Base-by-base conservation (phyloP, 495 filamentous ascomycete genomes). In the Hypomontagnella monticulosa region DNA sequence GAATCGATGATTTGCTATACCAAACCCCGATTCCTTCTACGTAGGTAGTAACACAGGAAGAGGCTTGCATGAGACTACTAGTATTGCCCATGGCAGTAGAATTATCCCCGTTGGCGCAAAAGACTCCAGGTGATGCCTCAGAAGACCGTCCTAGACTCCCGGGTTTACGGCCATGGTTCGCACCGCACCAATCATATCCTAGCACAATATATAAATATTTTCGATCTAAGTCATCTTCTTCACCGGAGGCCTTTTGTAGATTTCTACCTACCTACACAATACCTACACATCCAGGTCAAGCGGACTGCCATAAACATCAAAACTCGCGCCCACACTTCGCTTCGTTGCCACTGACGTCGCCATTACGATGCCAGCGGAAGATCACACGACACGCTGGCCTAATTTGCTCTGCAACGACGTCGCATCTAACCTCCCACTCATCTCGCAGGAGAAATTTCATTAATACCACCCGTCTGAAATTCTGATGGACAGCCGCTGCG, bases 61-160 rank as follows among this genome's bases (percentile, higher is more conserved):
- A 43, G 64, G 40, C 59, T 41, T 62, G 64, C 64, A 67, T 67
- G 49, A 67, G 57, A 53, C 64, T 67, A 40, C 20, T 32, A 52
- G 20, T 58, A 50, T 18, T 53, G 38, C 8, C 8, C 38, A 43
- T 38, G 53, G 57, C 16, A 37, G 54, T 53, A 48, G 19, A 46
- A 62, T 54, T 57, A 61, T 47, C 11, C 46, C 57, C 53, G 51
- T 40, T 20, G 23, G 34, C 30, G 27, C 37, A 59, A 49, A 16
- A 16, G 48, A 38, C 54, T 30, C n/a, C 4, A 15, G 37, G 30
- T 16, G 3, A 10, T 33, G 14, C 46, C 32, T 36, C 14, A 34
- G 20, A 10, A 42, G 12, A 8, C 16, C 30, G 20, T 34, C 34
- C 36, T 65, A 11, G 20, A 20, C 38, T 49, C 36, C 8, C 30